Evolutionary conservation across 106 monocot genomes (phyloP).

Genomic region (Posidonia australis): DNA sequence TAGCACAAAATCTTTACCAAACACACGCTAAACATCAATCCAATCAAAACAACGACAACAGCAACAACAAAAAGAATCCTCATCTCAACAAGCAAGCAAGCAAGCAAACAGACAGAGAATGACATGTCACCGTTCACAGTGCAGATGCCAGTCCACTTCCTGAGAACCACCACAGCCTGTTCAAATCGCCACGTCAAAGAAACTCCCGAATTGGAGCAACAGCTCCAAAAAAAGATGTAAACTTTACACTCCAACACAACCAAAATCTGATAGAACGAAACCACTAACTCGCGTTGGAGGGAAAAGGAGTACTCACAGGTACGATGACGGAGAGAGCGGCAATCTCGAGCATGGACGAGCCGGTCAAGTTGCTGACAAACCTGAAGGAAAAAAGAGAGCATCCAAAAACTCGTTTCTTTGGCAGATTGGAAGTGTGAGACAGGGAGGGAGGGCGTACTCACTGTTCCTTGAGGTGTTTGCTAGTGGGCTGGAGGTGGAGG

Average conservation of each 20-base stretch:
- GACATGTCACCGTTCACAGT: neutral
- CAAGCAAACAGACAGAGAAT: too few relatives aligned
- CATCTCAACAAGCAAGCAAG: too few relatives aligned
- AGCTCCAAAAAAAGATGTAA: neutral
- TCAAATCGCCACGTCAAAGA: slow-evolving; percentile 1
- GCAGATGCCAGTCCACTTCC: slow-evolving; percentile 40
- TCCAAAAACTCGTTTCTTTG: too few relatives aligned
- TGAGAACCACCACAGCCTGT: slow-evolving; percentile 56
- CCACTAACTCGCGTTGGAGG: neutral
- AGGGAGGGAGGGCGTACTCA: too few relatives aligned
- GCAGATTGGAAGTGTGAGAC: too few relatives aligned
- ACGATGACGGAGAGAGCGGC: slow-evolving; percentile 61
- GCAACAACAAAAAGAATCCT: too few relatives aligned
- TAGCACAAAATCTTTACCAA: too few relatives aligned
- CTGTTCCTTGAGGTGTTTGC: too few relatives aligned
- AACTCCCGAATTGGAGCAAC: neutral
- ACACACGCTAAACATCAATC: too few relatives aligned
- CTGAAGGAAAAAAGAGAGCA: slow-evolving; percentile 18
- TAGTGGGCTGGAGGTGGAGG: too few relatives aligned
- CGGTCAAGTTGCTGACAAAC: slow-evolving; percentile 90
- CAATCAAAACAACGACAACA: too few relatives aligned
- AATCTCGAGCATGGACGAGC: slow-evolving; percentile 91
- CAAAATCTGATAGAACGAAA: neutral
- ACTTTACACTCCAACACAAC: neutral
- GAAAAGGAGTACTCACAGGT: slow-evolving; percentile 31